phyloP scores from a whole-genome alignment of 495 filamentous ascomycete species.

The Neurospora tetraspora region DNA sequence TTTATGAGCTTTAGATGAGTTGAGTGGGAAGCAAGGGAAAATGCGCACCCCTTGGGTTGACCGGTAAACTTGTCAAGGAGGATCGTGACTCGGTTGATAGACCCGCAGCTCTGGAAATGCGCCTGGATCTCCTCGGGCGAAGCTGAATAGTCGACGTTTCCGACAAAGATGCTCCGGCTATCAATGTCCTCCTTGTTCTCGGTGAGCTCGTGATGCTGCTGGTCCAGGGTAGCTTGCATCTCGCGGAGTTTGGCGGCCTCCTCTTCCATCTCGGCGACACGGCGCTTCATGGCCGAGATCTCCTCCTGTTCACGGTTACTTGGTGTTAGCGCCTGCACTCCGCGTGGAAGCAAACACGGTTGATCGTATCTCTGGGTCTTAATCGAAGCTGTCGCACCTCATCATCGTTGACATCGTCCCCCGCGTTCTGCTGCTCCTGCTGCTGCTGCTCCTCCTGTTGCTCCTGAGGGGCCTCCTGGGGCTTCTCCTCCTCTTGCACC shows the following conservation, averaged over 20 bases:
- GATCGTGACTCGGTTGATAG: slow-evolving; percentile 97
- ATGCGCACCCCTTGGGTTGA: slow-evolving; percentile 83
- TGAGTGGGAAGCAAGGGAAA: neutral
- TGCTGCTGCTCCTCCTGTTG: slow-evolving; percentile 1
- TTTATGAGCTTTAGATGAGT: too few species aligned
- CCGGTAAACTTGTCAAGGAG: slow-evolving; percentile 96
- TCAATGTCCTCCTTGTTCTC: slow-evolving; percentile 97
- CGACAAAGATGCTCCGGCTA: slow-evolving; percentile 91
- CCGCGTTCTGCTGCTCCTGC: slow-evolving; percentile 20
- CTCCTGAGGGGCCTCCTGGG: slow-evolving; percentile 10
- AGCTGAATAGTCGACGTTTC: slow-evolving; percentile 97
- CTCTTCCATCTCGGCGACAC: slow-evolving; percentile 98
- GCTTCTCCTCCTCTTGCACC: slow-evolving; percentile 18
- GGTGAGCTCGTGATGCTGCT: slow-evolving; percentile 67
- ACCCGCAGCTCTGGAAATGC: slow-evolving; percentile 95
- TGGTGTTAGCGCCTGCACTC: slow-evolving; percentile 6
- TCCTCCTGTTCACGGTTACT: slow-evolving; percentile 47
- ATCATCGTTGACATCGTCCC: slow-evolving; percentile 35
- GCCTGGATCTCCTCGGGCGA: slow-evolving; percentile 98
- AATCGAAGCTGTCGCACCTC: slow-evolving; percentile 24
- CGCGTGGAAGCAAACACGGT: neutral
- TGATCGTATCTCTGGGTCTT: neutral
- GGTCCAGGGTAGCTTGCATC: slow-evolving; percentile 87
- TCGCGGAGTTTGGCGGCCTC: slow-evolving; percentile 93
- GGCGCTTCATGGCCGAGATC: slow-evolving; percentile 94